These are phyloP conservation scores for Endocalyx cinctus DNA, from an alignment of 2,329 filamentous ascomycete species.

Conservation along the genomic window DNA sequence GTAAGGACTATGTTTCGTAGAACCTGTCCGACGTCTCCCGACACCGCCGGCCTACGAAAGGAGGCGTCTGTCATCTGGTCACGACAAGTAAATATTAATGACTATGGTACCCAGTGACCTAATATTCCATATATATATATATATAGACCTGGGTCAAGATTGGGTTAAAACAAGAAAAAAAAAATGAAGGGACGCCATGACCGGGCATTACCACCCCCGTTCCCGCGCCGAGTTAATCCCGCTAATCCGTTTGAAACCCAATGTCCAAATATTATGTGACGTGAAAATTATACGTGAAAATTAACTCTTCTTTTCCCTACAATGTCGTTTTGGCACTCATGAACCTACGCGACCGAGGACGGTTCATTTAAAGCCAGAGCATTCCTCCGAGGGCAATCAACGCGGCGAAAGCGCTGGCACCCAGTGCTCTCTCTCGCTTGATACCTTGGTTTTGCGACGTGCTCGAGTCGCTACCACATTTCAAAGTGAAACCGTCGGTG, in stretches of 20 bases:
- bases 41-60: too few relatives aligned
- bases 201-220: not conserved
- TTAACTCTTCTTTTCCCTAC: not conserved
- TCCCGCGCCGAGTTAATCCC: too few relatives aligned
- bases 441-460: conserved; percentile 17
- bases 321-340: too few relatives aligned
- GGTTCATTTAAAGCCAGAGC: conserved; percentile 20
- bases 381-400: conserved; percentile 25
- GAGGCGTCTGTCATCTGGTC: too few relatives aligned
- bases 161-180: not conserved
- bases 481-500: conserved; percentile 24
- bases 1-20: too few relatives aligned
- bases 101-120: too few relatives aligned
- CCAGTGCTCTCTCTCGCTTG: conserved; percentile 21
- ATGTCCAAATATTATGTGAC: too few relatives aligned
- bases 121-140: too few relatives aligned
- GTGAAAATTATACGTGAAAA: conserved; percentile 5
- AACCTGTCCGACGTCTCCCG: too few relatives aligned
- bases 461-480: conserved; percentile 13
- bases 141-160: not conserved
- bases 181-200: not conserved
- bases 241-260: too few relatives aligned
- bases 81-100: too few relatives aligned
- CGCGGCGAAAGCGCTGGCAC: conserved; percentile 27
- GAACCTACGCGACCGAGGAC: not conserved